Evolutionary conservation across 148 eudicot genomes (phyloP), one percentile per base, ranked within the genome.

Genomic region (Chenopodium berlandieri): DNA sequence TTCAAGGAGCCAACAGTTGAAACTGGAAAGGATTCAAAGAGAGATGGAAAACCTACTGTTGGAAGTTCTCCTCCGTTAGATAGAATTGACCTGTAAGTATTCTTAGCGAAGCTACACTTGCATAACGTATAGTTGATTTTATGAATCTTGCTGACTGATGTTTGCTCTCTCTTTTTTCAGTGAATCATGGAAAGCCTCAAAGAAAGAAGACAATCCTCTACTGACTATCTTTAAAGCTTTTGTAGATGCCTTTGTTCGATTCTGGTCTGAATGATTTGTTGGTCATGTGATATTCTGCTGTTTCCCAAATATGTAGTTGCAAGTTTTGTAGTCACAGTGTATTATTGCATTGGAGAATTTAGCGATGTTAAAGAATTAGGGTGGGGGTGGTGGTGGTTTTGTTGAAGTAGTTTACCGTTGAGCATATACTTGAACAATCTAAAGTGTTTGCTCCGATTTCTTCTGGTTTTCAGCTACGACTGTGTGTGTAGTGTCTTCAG

Each of bases 1-100:
- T 58, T 10, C 72, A 80, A 76, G 60, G 85, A 80, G 65, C 60
- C 85, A 58, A 54, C 52, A 58, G 74, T 31, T 75, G 78, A 46
- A 40, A 75, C 50, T 72, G 82, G 75, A 76, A 75, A 66, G 13
- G 82, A 84, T 48, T 37, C 76, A 52, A 85, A 75, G 80, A 81
- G 72, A 47, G 81, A 67, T 75, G 72, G 79, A 47, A 78, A 73
- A 83, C 80, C 78, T 37, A 78, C 40, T 16, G 82, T 83, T 32
- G 83, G 83, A 82, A 82, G 64, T 76, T 86, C 83, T 73, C 85
- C 90, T 56, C 87, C 89, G 25, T 69, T 91, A 63, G 88, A 91
- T 79, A 87, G 92, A 87, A 90, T 91, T n/a, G 87, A 88, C 77
- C 90, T 91, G 97, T 92, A 88, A 91, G 97, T 83, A 77, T 60